These are phyloP conservation scores for Fraxinus paxiana DNA, from an alignment of 305 asterid genomes.

Conservation along the genomic window DNA sequence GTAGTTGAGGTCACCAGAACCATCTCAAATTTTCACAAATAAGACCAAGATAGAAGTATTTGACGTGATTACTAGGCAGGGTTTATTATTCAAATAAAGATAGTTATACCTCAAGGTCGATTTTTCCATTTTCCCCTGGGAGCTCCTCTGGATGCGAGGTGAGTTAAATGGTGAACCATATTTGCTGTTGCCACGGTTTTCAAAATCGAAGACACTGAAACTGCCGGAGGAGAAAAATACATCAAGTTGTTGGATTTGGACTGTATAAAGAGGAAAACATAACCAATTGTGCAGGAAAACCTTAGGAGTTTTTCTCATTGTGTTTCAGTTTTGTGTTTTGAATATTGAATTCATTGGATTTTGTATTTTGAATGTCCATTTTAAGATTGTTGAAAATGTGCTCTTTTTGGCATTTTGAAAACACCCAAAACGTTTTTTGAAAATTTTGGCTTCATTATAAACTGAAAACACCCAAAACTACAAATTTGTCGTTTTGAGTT, in stretches of 20 bases:
- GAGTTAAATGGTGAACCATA: constrained; percentile 75
- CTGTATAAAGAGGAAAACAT: not conserved
- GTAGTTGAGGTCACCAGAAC: not conserved
- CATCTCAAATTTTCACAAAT: not conserved
- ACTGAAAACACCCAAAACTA: too few relatives aligned
- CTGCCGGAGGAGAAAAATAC: constrained; percentile 36
- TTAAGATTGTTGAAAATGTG: too few relatives aligned
- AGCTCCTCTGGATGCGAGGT: constrained; percentile 56
- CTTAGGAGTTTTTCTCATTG: not conserved
- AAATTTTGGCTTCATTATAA: too few relatives aligned
- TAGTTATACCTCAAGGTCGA: constrained; percentile 77
- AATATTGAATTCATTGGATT: too few relatives aligned
- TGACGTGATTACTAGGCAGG: not conserved
- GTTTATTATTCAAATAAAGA: not conserved
- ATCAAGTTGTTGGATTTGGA: not conserved
- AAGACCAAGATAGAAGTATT: not conserved
- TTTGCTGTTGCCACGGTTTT: constrained; percentile 67
- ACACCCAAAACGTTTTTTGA: too few relatives aligned
- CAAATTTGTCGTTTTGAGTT: too few relatives aligned
- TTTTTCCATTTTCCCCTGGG: constrained; percentile 98
- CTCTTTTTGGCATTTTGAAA: too few relatives aligned
- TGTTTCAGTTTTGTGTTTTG: too few relatives aligned
- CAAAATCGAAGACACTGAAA: constrained; percentile 79
- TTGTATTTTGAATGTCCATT: too few relatives aligned
- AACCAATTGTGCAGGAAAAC: not conserved